A percentile compares a stretch with the other conserved stretches of the same genome.
These are phyloP conservation scores for Penicillium sp. DNA, from an alignment of 2,329 filamentous ascomycete genomes.

Conservation along the genomic window DNA sequence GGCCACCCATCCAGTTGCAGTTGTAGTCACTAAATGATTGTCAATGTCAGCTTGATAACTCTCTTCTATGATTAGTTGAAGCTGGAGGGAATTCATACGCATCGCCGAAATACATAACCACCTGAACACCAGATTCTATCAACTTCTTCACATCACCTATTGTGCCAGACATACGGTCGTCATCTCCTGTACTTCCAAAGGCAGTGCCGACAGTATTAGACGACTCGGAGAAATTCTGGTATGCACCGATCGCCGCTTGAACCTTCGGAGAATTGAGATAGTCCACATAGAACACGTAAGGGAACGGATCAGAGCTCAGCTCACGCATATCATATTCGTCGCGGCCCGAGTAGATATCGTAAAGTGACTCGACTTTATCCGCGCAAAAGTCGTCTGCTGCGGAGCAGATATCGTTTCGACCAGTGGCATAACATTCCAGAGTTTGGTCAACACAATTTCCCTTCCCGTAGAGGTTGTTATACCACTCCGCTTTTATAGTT, in stretches of 20 bases:
- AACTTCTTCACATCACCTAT: constrained; percentile 45
- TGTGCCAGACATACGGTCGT: constrained; percentile 39
- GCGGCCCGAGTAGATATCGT: constrained; percentile 53
- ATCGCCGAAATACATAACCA: constrained; percentile 33
- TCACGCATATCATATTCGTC: constrained; percentile 54
- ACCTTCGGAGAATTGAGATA: constrained; percentile 52
- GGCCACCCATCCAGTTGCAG: constrained; percentile 22
- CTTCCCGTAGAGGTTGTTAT: constrained; percentile 60
- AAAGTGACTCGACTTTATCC: constrained; percentile 53
- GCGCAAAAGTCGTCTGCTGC: constrained; percentile 59
- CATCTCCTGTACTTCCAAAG: constrained; percentile 48
- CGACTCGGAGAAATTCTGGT: constrained; percentile 51
- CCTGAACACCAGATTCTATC: constrained; percentile 41
- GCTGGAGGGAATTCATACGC: constrained; percentile 12
- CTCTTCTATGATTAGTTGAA: neutral
- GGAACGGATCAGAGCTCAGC: constrained; percentile 24
- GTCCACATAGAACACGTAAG: constrained; percentile 48
- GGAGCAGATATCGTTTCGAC: constrained; percentile 53
- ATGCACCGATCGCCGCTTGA: constrained; percentile 51
- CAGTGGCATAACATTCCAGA: constrained; percentile 55
- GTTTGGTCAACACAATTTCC: constrained; percentile 62
- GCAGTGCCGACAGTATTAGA: constrained; percentile 41
- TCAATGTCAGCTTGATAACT: neutral
- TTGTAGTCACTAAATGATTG: constrained; percentile 22
- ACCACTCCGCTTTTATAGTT: constrained; percentile 51